These are phyloP conservation scores for Iberis pinnata DNA, from an alignment of 345 rosid species.

Conservation along the genomic window DNA sequence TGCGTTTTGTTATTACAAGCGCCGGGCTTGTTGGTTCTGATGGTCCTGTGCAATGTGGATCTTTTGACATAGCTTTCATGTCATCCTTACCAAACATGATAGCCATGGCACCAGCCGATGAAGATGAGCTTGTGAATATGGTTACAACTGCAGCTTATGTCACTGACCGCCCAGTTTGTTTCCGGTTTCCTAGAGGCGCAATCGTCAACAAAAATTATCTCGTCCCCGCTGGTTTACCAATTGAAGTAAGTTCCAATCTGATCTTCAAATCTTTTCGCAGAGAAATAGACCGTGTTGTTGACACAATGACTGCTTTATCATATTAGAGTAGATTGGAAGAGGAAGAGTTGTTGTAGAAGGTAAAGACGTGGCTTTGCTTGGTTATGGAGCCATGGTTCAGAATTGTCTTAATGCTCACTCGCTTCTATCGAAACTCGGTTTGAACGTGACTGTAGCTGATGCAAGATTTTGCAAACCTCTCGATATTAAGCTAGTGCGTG, in stretches of 20 bases:
- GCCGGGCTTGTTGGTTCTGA: conserved; percentile 90
- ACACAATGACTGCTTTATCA: conserved; percentile 16
- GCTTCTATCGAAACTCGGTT: conserved; percentile 74
- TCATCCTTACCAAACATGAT: conserved; percentile 95
- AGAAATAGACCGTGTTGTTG: conserved; percentile 8
- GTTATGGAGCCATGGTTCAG: conserved; percentile 90
- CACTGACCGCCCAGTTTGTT: conserved; percentile 77
- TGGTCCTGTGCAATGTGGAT: conserved; percentile 80
- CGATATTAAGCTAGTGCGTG: conserved; percentile 62
- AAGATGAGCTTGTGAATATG: conserved; percentile 82
- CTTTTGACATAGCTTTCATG: conserved; percentile 89
- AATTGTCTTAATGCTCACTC: conserved; percentile 78
- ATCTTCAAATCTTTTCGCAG: not conserved
- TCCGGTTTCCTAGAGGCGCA: conserved; percentile 82
- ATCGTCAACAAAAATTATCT: conserved; percentile 44
- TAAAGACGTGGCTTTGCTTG: conserved; percentile 77
- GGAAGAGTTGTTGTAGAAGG: conserved; percentile 74
- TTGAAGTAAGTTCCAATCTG: conserved; percentile 49
- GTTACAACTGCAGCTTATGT: conserved; percentile 71
- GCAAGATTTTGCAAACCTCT: conserved; percentile 97
- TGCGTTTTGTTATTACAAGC: conserved; percentile 77
- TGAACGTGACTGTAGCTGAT: conserved; percentile 81
- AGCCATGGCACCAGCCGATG: conserved; percentile 91
- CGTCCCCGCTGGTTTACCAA: conserved; percentile 46
- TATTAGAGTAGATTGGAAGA: conserved; percentile 64